Evolutionary conservation across 2,329 filamentous ascomycete genomes (phyloP).

Genomic region (Cercospora zeae-maydis): DNA sequence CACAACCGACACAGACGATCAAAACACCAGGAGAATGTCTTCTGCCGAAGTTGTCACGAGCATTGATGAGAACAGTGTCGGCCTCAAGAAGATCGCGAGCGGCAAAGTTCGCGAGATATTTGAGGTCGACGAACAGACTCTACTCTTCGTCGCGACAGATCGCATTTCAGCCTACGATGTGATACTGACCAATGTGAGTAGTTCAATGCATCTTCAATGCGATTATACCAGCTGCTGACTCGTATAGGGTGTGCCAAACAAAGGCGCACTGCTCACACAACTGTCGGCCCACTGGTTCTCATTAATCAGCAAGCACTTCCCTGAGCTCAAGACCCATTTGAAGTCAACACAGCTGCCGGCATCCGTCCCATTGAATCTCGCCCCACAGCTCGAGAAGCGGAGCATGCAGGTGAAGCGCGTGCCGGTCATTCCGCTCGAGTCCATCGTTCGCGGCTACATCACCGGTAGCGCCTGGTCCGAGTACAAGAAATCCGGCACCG

Average conservation of each 20-base stretch:
- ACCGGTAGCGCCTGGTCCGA: conserved; percentile 82
- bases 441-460: conserved; percentile 85
- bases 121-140: conserved; percentile 62
- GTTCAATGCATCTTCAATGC: neutral
- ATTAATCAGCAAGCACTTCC: conserved; percentile 55
- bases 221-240: neutral
- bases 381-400: conserved; percentile 52
- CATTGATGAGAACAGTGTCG: conserved; percentile 18
- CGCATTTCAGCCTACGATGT: conserved; percentile 96
- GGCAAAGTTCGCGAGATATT: conserved; percentile 83
- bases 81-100: conserved; percentile 50
- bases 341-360: conserved; percentile 56
- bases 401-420: conserved; percentile 74
- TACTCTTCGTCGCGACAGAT: conserved; percentile 83
- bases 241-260: conserved; percentile 60
- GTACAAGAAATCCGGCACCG: conserved; percentile 68
- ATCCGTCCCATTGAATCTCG: conserved; percentile 40
- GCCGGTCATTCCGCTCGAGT: conserved; percentile 73
- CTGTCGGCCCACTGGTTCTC: conserved; percentile 68
- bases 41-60: conserved; percentile 1
- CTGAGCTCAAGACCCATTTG: conserved; percentile 61
- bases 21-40: conserved; percentile 5
- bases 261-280: conserved; percentile 64
- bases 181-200: conserved; percentile 69
- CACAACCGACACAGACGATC: neutral